A percentile compares a stretch with the other conserved stretches of the same genome.
Conservation (phyloP, 2,329 filamentous ascomycete species). For the Trichocomaceae sp. region DNA sequence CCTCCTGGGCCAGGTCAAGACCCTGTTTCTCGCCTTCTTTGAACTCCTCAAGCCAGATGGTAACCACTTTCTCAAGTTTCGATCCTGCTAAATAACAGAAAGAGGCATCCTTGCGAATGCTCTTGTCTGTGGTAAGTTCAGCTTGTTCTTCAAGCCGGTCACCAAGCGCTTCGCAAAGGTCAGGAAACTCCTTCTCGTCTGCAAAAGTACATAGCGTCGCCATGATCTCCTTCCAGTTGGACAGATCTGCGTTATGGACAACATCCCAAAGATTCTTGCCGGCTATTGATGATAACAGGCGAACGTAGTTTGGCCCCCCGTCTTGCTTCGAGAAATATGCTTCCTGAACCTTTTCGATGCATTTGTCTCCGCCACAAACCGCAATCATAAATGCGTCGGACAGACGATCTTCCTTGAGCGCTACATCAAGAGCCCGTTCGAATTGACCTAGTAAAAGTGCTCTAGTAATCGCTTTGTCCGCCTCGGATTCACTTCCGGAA, state of each 20-base stretch:
- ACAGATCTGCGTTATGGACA: constrained; percentile 88
- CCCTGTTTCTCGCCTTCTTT: constrained; percentile 73
- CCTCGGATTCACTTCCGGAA: constrained; percentile 70
- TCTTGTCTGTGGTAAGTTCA: constrained; percentile 48
- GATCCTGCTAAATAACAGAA: constrained; percentile 96
- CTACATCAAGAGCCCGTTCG: constrained; percentile 79
- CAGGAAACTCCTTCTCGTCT: constrained; percentile 81
- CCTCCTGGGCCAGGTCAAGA: constrained; percentile 60
- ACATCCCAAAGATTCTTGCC: constrained; percentile 97
- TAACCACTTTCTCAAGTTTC: constrained; percentile 93
- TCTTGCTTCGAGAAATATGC: constrained; percentile 81
- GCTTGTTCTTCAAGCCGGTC: constrained; percentile 75
- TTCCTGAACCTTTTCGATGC: constrained; percentile 88
- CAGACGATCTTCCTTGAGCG: constrained; percentile 78
- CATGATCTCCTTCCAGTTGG: constrained; percentile 96
- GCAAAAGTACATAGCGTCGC: constrained; percentile 93
- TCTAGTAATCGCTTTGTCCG: constrained; percentile 80
- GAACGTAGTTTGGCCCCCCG: constrained; percentile 81
- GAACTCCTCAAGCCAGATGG: constrained; percentile 87
- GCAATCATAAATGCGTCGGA: constrained; percentile 98
- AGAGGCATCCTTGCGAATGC: constrained; percentile 73
- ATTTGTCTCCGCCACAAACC: constrained; percentile 87
- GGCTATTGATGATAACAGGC: constrained; percentile 83
- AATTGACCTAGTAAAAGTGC: constrained; percentile 88
- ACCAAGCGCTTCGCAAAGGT: constrained; percentile 89